A percentile compares a stretch with the other conserved stretches of the same genome.
Evolutionary conservation across 108 stramenopile species (phyloP).

Genomic region (Cyclotella atomus): DNA sequence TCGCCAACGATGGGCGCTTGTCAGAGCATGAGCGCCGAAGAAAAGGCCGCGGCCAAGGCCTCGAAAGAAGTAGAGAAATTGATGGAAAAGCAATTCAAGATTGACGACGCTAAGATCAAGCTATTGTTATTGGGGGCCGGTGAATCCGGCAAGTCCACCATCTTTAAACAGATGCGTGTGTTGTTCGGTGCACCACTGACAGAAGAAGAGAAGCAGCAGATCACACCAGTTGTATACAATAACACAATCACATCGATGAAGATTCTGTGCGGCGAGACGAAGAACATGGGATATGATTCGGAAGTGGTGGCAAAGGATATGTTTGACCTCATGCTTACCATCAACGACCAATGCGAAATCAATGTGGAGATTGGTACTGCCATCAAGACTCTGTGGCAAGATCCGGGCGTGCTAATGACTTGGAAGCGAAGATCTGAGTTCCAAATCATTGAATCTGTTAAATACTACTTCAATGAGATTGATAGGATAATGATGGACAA

Average conservation of each 20-base stretch:
- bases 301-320: conserved; percentile 52
- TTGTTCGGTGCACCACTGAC: conserved; percentile 75
- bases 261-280: conserved; percentile 73
- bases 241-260: conserved; percentile 82
- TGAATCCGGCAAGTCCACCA: conserved; percentile 98
- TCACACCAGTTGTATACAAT: conserved; percentile 84
- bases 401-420: conserved; percentile 62
- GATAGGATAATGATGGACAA: conserved; percentile 66
- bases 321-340: conserved; percentile 37
- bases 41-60: conserved; percentile 43
- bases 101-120: conserved; percentile 83
- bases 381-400: conserved; percentile 68
- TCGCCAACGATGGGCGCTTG: conserved; percentile 47
- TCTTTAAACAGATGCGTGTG: conserved; percentile 96
- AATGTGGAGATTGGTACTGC: conserved; percentile 52
- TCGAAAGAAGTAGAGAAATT: conserved; percentile 51
- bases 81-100: conserved; percentile 49
- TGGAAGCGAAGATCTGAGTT: conserved; percentile 81
- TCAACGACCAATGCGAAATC: conserved; percentile 56
- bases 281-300: conserved; percentile 60
- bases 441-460: conserved; percentile 81
- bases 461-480: conserved; percentile 80
- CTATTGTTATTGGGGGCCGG: conserved; percentile 98
- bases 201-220: conserved; percentile 83
- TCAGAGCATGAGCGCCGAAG: conserved; percentile 31